Evolutionary conservation across 2,329 filamentous ascomycete species (phyloP).

Genomic region (Diaporthe vaccinii): DNA sequence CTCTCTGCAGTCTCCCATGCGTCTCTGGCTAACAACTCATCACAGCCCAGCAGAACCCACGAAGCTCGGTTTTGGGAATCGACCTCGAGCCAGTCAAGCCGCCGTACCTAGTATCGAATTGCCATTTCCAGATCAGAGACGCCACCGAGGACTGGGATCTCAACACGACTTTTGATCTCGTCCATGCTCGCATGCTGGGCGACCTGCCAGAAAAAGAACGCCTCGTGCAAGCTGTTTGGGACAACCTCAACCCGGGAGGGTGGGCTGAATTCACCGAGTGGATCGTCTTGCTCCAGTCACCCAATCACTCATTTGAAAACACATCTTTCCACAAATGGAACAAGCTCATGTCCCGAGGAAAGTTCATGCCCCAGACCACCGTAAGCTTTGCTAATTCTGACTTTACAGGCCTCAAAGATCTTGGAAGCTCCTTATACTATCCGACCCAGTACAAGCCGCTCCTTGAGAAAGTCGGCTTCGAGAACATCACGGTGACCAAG

Average conservation of each 20-base stretch:
- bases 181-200: conserved; percentile 51
- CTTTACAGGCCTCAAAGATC: conserved; percentile 44
- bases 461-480: conserved; percentile 46
- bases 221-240: conserved; percentile 48
- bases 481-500: conserved; percentile 47
- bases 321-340: conserved; percentile 51
- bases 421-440: conserved; percentile 51
- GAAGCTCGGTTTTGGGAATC: conserved; percentile 48
- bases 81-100: conserved; percentile 50
- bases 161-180: conserved; percentile 48
- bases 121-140: conserved; percentile 48
- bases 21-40: neutral
- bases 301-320: conserved; percentile 50
- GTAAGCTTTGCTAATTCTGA: conserved; percentile 37
- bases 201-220: conserved; percentile 47
- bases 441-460: conserved; percentile 45
- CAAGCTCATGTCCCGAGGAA: conserved; percentile 46
- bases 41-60: conserved; percentile 46
- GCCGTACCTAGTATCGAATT: conserved; percentile 47
- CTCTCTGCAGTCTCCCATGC: neutral
- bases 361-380: conserved; percentile 27
- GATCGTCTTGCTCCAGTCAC: conserved; percentile 49
- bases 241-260: conserved; percentile 51
- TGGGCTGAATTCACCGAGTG: conserved; percentile 54
- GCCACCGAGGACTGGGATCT: conserved; percentile 47